These are phyloP conservation scores for Diaporthe citrichinensis DNA, from an alignment of 2,329 filamentous ascomycete species.

Conservation along the genomic window DNA sequence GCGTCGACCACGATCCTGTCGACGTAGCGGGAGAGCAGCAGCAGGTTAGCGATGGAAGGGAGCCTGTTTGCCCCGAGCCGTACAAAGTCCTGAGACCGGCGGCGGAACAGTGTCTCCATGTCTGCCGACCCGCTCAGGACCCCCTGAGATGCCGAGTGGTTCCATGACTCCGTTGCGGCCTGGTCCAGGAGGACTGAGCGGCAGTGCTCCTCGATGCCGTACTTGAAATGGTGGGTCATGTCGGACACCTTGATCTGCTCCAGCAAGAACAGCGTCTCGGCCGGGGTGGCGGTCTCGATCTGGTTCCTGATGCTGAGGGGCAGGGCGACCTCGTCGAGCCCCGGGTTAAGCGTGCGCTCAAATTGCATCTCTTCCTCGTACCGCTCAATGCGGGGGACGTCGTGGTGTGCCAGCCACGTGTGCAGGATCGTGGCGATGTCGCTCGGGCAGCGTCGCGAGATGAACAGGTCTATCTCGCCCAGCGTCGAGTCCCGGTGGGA, in stretches of 20 bases:
- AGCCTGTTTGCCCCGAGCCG: constrained; percentile 46
- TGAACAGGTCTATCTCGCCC: constrained; percentile 50
- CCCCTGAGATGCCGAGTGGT: constrained; percentile 47
- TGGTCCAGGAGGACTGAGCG: constrained; percentile 48
- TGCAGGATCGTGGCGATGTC: constrained; percentile 52
- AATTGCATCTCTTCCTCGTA: constrained; percentile 51
- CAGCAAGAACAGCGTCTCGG: constrained; percentile 50
- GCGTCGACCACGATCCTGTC: constrained; percentile 48
- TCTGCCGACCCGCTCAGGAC: constrained; percentile 47
- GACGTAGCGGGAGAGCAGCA: constrained; percentile 46
- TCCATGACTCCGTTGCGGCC: constrained; percentile 46
- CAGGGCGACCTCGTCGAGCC: constrained; percentile 32
- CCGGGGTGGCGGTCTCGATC: constrained; percentile 49
- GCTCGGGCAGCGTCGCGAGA: constrained; percentile 52
- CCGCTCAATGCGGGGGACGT: constrained; percentile 50
- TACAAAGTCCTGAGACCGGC: constrained; percentile 47
- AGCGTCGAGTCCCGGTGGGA: constrained; percentile 38
- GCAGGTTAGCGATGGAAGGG: constrained; percentile 45
- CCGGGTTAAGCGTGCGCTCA: constrained; percentile 42
- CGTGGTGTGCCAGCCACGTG: constrained; percentile 55
- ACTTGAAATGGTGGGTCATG: constrained; percentile 45
- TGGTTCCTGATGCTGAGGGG: constrained; percentile 48
- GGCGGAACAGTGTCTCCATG: constrained; percentile 48
- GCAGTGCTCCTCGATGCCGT: constrained; percentile 48
- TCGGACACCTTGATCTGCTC: constrained; percentile 50